Percentiles rank a stretch among this genome's conserved stretches.
phyloP scores from a whole-genome alignment of 768 basidiomycete species.

The Termitomyces sp. region DNA sequence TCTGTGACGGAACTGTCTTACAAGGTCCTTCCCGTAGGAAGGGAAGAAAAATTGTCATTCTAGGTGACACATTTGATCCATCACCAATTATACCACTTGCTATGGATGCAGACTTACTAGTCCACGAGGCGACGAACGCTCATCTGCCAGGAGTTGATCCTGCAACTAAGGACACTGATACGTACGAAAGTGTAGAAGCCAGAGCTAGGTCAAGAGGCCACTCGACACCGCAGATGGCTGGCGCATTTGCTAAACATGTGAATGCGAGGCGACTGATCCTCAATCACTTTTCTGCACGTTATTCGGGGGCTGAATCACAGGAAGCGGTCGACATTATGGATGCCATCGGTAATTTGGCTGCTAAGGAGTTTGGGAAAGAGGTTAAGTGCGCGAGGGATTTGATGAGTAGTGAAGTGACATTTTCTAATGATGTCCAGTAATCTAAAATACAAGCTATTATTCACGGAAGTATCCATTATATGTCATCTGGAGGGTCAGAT shows the following conservation, averaged over 20 bases:
- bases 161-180: constrained; percentile 55
- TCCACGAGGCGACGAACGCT: constrained; percentile 91
- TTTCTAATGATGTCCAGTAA: constrained; percentile 19
- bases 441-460: constrained; percentile 11
- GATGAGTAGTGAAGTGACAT: constrained; percentile 58
- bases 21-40: constrained; percentile 57
- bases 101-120: constrained; percentile 59
- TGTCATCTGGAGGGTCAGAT: constrained; percentile 67
- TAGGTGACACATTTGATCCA: constrained; percentile 84
- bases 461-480: constrained; percentile 17
- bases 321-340: constrained; percentile 53
- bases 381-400: constrained; percentile 71
- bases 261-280: constrained; percentile 59
- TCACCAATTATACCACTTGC: constrained; percentile 60
- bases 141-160: constrained; percentile 63
- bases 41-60: constrained; percentile 73
- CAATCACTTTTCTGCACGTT: constrained; percentile 84
- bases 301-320: constrained; percentile 57
- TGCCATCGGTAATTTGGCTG: constrained; percentile 55
- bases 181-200: constrained; percentile 52
- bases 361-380: constrained; percentile 43
- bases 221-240: constrained; percentile 91
- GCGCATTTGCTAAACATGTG: constrained; percentile 65
- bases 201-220: constrained; percentile 76
- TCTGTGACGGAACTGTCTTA: constrained; percentile 69